Conservation (phyloP, 139 green algal genomes). For the Chlamydomonas sp. region DNA sequence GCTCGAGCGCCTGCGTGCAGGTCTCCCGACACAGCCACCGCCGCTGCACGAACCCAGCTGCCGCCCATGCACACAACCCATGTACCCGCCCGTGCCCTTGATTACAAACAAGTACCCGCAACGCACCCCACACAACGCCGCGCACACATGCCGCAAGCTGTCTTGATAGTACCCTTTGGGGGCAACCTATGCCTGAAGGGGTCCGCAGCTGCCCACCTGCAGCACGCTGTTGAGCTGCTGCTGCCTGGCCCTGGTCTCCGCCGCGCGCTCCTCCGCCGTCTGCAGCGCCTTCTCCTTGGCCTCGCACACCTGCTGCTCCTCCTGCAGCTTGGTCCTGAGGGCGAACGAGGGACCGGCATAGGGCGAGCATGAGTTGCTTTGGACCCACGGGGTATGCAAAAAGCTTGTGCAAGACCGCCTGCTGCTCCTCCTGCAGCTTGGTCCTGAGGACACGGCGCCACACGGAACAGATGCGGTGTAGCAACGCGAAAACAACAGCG, state of each 20-base stretch:
- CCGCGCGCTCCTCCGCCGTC: slow-evolving; percentile 39
- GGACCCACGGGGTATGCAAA: background rate
- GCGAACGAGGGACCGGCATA: background rate
- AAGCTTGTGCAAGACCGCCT: slow-evolving; percentile 10
- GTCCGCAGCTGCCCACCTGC: slow-evolving; percentile 38
- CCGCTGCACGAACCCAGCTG: too few species aligned
- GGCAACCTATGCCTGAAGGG: too few species aligned
- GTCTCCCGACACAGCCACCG: too few species aligned
- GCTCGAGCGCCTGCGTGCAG: too few species aligned
- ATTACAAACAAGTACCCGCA: too few species aligned
- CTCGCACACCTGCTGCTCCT: slow-evolving; percentile 31
- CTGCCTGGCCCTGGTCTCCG: slow-evolving; percentile 40
- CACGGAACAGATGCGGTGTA: too few species aligned
- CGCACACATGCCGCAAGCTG: too few species aligned
- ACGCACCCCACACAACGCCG: too few species aligned
- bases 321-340: slow-evolving; percentile 28
- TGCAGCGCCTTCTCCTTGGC: slow-evolving; percentile 34
- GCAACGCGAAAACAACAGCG: too few species aligned
- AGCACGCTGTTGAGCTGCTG: slow-evolving; percentile 53
- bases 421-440: slow-evolving; percentile 36
- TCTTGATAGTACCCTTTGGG: too few species aligned
- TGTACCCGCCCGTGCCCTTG: too few species aligned
- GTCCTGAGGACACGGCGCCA: background rate
- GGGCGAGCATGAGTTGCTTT: background rate
- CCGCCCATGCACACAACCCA: too few species aligned